Evolutionary conservation across 2,329 filamentous ascomycete species (phyloP), one percentile per base, ranked within the genome.

Genomic region (Ophiostoma fasciatum): DNA sequence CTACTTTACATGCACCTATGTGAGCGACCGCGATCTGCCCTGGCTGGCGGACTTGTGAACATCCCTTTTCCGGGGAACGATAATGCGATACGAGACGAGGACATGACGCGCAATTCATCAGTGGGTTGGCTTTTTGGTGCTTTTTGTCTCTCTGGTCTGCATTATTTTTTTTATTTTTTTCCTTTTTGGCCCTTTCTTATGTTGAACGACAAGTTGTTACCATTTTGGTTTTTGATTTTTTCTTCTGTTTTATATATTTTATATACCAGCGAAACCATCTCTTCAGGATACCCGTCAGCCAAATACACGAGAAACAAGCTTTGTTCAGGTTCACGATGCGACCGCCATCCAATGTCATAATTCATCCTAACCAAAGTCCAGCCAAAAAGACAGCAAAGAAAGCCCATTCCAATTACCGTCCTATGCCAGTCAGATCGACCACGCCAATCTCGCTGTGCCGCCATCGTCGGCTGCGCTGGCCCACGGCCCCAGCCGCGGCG

Each of bases 1-100:
- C 11, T 70, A 71, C 44, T 53, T 71, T 38, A 70, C 66, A 8
- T 71, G 66, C 49, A 66, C 60, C 26, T 56, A 52, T 12, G 57
- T 71, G 5, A 52, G 54, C 33, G 64, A 64, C 44, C 50, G 62
- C 37, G 66, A 70, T 46, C 46, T 70, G 37, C 66, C 66, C 14
- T 71, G 66, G 66, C n/a, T n/a, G n/a, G n/a, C n/a, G n/a, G n/a
- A n/a, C n/a, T n/a, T n/a, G n/a, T n/a, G n/a, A n/a, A n/a, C n/a
- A n/a, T n/a, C n/a, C n/a, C n/a, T n/a, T n/a, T n/a, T n/a, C n/a
- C n/a, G n/a, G n/a, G n/a, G n/a, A n/a, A n/a, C n/a, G n/a, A n/a
- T n/a, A n/a, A n/a, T n/a, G n/a, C n/a, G n/a, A n/a, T n/a, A n/a
- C n/a, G n/a, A n/a, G n/a, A n/a, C n/a, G n/a, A n/a, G n/a, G n/a